Percentiles rank a stretch among this genome's conserved stretches.
Conservation (phyloP, 306 rosid genomes). For the Echinosophora koreensis region DNA sequence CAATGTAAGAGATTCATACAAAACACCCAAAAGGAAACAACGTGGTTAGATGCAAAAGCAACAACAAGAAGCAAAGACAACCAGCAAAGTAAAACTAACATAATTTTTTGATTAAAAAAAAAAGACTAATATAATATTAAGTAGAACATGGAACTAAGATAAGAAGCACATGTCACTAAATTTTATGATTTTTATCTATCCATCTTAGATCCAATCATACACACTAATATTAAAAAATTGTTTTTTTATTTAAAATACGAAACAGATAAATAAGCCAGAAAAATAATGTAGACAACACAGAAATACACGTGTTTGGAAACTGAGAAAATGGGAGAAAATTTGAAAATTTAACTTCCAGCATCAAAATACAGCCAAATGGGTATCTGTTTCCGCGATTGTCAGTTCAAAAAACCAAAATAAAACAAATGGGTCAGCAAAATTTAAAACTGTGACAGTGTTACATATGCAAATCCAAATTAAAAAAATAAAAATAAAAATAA, state of each 20-base stretch:
- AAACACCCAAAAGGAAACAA: slow-evolving; percentile 43
- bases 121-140: slow-evolving; percentile 52
- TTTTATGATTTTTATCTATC: slow-evolving; percentile 43
- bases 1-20: slow-evolving; percentile 46
- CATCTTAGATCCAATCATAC: slow-evolving; percentile 56
- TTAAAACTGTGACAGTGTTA: neutral
- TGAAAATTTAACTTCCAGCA: slow-evolving; percentile 4
- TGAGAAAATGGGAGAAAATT: slow-evolving; percentile 10
- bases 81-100: slow-evolving; percentile 39
- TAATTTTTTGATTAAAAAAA: too few relatives aligned
- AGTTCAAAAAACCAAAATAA: neutral
- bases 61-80: slow-evolving; percentile 63
- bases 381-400: neutral
- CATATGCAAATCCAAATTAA: slow-evolving; percentile 13
- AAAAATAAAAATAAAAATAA: too few relatives aligned
- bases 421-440: neutral
- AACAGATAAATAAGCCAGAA: neutral
- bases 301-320: slow-evolving; percentile 14
- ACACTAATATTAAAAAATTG: neutral
- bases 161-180: slow-evolving; percentile 63
- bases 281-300: slow-evolving; percentile 6
- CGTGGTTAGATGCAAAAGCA: slow-evolving; percentile 49
- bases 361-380: slow-evolving; percentile 20
- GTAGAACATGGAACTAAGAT: slow-evolving; percentile 50
- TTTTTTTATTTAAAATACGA: neutral